A percentile compares a stretch with the other conserved stretches of the same genome.
Conservation (phyloP, 75 land plant genomes). For the Azolla pinnata region DNA sequence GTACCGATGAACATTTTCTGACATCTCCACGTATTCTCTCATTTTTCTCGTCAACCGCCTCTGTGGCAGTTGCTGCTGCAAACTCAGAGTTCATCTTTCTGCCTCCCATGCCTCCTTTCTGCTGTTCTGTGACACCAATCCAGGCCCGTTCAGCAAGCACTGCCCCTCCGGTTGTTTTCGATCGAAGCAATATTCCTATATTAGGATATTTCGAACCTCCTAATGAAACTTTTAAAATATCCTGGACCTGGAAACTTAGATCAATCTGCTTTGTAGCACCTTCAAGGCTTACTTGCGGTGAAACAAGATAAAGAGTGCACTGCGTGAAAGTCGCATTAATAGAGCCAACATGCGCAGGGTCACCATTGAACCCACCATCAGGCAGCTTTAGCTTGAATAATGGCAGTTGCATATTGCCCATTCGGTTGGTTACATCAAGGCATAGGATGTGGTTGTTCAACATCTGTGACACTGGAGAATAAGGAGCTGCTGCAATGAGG, state of each 20-base stretch:
- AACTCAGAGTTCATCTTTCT: conserved; percentile 45
- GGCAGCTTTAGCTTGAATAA: not conserved
- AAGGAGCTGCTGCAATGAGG: not conserved
- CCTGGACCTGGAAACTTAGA: conserved; percentile 1
- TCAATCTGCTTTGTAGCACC: conserved; percentile 7
- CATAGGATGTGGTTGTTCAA: not conserved
- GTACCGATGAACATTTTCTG: conserved; percentile 36
- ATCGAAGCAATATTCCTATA: not conserved
- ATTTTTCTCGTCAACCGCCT: conserved; percentile 36
- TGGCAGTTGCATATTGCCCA: not conserved
- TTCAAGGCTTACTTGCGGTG: not conserved
- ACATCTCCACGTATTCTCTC: conserved; percentile 42
- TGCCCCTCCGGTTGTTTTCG: conserved; percentile 12
- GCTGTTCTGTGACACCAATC: conserved; percentile 37
- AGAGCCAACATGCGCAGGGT: not conserved
- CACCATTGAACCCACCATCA: no score
- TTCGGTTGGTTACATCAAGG: not conserved
- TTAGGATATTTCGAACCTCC: no score
- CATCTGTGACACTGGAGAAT: not conserved
- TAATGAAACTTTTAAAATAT: conserved; percentile 7
- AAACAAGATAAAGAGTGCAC: conserved; percentile 13
- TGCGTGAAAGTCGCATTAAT: not conserved
- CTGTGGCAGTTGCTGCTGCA: conserved; percentile 48
- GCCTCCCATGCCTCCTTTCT: conserved; percentile 27
- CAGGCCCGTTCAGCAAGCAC: conserved; percentile 50